Base-by-base conservation (phyloP, 2,329 filamentous ascomycete species). In the Bisporella sp. region DNA sequence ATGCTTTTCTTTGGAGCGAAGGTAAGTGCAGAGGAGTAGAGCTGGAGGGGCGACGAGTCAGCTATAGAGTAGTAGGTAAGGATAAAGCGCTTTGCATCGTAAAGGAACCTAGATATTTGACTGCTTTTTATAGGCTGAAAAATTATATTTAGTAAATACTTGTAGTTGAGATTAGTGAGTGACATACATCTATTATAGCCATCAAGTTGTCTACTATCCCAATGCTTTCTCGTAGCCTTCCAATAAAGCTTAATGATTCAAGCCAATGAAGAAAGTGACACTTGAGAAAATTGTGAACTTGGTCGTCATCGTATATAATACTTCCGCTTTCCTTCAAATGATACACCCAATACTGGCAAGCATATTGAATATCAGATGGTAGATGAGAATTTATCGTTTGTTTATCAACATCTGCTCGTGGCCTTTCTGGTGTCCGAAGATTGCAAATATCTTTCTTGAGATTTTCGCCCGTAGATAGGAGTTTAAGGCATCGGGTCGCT, bases 401-500 rank as follows among this genome's bases (percentile, higher is more conserved):
- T 8, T 44, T 46, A 30, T 60, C 52, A 8, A 69, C 52, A 6
- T 61, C 54, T 5, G 53, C 54, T 40, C 57, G 58, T 32, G 42
- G 43, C 32, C 37, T 64, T 30, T 63, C 64, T 37, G 62, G 64
- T 9, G 42, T 30, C n/a, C 47, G 9, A 2, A 70, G 49, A 5
- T 49, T 48, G 53, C 67, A 72, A 3, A 73, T 68, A 51, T 73
- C 59, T 52, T 60, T 57, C 30, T 60, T 66, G 1, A 74, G 60
- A 32, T 46, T 51, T 6, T 41, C 28, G 48, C 28, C 35, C 2
- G 3, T 45, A 43, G 62, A 66, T 59, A 72, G 64, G 2, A 71
- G 51, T 37, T 63, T 37, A 11, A 74, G 49, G 52, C 70, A 74
- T 13, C 57, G 12, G n/a, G 35, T 48, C 0, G 66, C 66, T 1